Percentiles rank a stretch among this genome's conserved stretches.
These are phyloP conservation scores for Komagataella kurtzmanii DNA, from an alignment of 805 yeast genomes.

Conservation along the genomic window DNA sequence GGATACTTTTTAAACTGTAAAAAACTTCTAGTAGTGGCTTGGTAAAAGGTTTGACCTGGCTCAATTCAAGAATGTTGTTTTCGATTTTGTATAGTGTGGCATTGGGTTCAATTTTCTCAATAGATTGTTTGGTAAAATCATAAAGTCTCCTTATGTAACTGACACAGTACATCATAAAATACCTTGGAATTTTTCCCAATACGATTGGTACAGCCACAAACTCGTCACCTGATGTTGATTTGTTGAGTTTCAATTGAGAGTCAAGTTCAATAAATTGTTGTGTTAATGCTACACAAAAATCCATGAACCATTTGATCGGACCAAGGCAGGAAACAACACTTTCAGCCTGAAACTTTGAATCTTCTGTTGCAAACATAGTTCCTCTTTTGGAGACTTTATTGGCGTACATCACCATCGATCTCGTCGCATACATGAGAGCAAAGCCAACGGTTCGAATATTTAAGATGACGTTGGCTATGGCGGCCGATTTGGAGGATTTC, in stretches of 20 bases:
- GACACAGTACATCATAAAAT: conserved; percentile 51
- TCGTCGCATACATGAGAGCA: conserved; percentile 48
- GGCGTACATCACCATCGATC: conserved; percentile 52
- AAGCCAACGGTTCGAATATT: conserved; percentile 63
- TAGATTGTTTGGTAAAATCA: conserved; percentile 20
- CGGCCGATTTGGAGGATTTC: conserved; percentile 25
- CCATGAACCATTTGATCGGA: conserved; percentile 75
- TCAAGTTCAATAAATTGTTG: conserved; percentile 53
- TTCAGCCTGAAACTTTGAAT: conserved; percentile 40
- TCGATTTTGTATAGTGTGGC: background rate
- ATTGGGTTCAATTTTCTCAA: background rate
- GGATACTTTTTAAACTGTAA: conserved; percentile 32
- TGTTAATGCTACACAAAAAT: conserved; percentile 53
- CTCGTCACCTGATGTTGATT: conserved; percentile 7
- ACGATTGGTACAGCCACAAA: conserved; percentile 44
- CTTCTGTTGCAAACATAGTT: conserved; percentile 28
- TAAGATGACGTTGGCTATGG: conserved; percentile 48
- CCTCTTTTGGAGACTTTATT: conserved; percentile 43
- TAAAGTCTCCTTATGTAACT: conserved; percentile 52
- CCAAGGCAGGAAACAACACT: conserved; percentile 58
- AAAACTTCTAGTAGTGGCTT: conserved; percentile 39
- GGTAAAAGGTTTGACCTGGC: conserved; percentile 17
- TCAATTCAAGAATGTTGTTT: background rate
- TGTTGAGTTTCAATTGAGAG: background rate
- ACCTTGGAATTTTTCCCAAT: conserved; percentile 57